Percentiles rank a stretch among this genome's conserved stretches.
Evolutionary conservation across 108 stramenopile species (phyloP).

Genomic region (Conticribra guillardii): DNA sequence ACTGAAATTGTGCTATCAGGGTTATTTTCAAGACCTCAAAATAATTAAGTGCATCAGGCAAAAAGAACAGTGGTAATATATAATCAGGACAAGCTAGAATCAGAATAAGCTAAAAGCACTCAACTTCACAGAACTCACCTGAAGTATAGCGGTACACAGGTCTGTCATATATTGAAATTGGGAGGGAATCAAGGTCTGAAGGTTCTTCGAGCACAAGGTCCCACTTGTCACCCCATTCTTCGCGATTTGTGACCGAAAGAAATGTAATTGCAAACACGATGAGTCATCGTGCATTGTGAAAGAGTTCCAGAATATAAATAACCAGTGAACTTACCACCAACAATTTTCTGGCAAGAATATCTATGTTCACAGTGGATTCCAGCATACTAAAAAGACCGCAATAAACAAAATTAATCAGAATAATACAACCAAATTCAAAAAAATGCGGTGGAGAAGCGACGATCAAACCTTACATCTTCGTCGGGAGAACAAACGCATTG

Average conservation of each 20-base stretch:
- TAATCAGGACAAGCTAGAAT: not conserved
- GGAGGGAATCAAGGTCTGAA: no score
- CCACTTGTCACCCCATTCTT: not conserved
- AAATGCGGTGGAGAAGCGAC: not conserved
- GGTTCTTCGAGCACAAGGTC: not conserved
- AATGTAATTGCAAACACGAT: not conserved
- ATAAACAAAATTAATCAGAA: slow-evolving; percentile 3
- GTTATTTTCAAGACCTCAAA: not conserved
- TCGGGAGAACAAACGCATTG: not conserved
- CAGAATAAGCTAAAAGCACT: not conserved
- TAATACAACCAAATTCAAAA: not conserved
- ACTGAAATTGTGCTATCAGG: no score
- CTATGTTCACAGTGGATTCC: slow-evolving; percentile 29
- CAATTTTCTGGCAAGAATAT: slow-evolving; percentile 20
- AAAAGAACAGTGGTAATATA: not conserved
- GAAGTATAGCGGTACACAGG: not conserved
- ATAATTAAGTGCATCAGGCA: not conserved
- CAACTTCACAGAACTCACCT: not conserved
- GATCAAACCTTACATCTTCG: not conserved
- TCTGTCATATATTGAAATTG: not conserved
- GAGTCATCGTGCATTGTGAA: not conserved
- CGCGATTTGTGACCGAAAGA: no score
- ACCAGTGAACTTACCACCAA: slow-evolving; percentile 1
- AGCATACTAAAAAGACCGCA: slow-evolving; percentile 8
- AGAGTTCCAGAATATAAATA: not conserved